Evolutionary conservation across 768 basidiomycete genomes (phyloP).

Genomic region (Lactifluus volemus): DNA sequence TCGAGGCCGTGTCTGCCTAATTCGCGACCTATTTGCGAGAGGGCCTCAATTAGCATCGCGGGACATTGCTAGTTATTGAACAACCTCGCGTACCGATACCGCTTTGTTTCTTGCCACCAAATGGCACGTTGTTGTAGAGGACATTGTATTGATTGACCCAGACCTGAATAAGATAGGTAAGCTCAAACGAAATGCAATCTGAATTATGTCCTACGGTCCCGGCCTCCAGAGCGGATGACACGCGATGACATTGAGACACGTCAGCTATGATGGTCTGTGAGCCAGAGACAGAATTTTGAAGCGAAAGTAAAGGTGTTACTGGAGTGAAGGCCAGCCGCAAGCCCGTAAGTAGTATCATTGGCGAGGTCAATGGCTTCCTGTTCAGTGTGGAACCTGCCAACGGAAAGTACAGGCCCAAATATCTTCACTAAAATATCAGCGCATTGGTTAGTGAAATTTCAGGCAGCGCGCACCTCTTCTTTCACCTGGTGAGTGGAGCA

Average conservation of each 20-base stretch:
- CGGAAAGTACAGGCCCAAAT: constrained; percentile 87
- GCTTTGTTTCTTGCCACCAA: constrained; percentile 92
- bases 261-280: constrained; percentile 40
- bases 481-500: constrained; percentile 35
- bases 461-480: constrained; percentile 48
- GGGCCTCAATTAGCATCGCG: neutral
- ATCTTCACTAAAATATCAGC: constrained; percentile 41
- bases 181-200: neutral
- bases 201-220: constrained; percentile 56
- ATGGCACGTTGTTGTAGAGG: constrained; percentile 82
- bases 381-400: constrained; percentile 79
- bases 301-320: constrained; percentile 36
- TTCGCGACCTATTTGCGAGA: constrained; percentile 55
- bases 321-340: constrained; percentile 87
- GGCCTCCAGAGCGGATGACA: constrained; percentile 77
- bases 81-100: constrained; percentile 55
- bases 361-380: constrained; percentile 78
- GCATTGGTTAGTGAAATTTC: neutral
- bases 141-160: constrained; percentile 92
- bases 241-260: constrained; percentile 82
- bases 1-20: constrained; percentile 79
- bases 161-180: constrained; percentile 37
- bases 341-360: constrained; percentile 84
- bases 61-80: neutral
- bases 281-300: neutral